A percentile compares a stretch with the other conserved stretches of the same genome.
These are phyloP conservation scores for Capsella bursapastoris DNA, from an alignment of 345 rosid species.

Conservation along the genomic window DNA sequence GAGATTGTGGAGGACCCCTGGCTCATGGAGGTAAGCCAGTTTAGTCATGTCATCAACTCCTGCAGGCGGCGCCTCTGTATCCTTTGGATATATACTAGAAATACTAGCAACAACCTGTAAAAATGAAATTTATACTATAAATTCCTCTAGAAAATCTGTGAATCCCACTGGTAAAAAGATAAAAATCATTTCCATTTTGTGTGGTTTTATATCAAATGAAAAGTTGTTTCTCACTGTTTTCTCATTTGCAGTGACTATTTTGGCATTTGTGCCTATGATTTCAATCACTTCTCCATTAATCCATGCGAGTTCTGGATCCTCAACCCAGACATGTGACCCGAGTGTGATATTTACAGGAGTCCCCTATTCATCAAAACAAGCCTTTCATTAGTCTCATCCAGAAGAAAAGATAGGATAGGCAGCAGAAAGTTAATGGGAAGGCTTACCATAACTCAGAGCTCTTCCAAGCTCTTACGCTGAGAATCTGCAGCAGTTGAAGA, in stretches of 20 bases:
- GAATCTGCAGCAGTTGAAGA: constrained; percentile 24
- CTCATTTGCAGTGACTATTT: constrained; percentile 45
- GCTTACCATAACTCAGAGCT: constrained; percentile 48
- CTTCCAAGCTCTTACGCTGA: constrained; percentile 24
- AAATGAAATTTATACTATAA: not conserved
- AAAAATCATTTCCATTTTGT: not conserved
- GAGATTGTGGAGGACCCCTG: constrained; percentile 67
- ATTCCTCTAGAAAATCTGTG: not conserved
- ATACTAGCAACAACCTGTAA: constrained; percentile 55
- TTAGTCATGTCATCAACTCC: constrained; percentile 80
- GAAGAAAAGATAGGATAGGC: constrained; percentile 23
- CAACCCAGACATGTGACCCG: constrained; percentile 68
- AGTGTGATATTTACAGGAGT: constrained; percentile 61
- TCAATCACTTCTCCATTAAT: constrained; percentile 60
- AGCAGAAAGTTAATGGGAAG: constrained; percentile 6
- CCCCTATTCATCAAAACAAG: constrained; percentile 47
- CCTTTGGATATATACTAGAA: constrained; percentile 59
- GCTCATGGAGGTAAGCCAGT: constrained; percentile 70
- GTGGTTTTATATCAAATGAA: constrained; percentile 19
- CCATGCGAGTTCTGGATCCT: constrained; percentile 67
- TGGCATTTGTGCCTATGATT: constrained; percentile 55
- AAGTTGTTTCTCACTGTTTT: constrained; percentile 51
- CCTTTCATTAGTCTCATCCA: constrained; percentile 20
- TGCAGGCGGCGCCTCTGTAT: constrained; percentile 61
- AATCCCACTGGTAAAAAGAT: not conserved